phyloP scores from a whole-genome alignment of 2,329 filamentous ascomycete genomes.

The Neofusicoccum ribis region DNA sequence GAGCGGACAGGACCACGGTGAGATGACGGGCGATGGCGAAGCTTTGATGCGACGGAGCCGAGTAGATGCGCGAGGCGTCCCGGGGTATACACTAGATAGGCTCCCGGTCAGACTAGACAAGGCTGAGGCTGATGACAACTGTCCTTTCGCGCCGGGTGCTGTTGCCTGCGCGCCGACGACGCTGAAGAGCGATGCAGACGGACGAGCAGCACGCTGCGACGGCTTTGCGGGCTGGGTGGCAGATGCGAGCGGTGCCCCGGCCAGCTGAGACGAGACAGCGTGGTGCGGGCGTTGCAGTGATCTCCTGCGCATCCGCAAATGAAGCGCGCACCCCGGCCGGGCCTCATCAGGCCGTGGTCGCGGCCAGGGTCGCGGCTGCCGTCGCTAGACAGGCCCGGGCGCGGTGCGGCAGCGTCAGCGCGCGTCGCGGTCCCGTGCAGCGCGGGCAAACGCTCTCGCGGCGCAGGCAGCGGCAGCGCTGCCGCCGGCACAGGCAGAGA shows the following conservation, averaged over 20 bases:
- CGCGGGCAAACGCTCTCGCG: not conserved
- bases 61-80: slow-evolving; percentile 14
- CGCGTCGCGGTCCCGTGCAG: not conserved
- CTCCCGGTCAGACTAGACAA: slow-evolving; percentile 17
- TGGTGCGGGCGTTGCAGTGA: slow-evolving; percentile 2
- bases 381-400: not conserved
- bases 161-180: not conserved
- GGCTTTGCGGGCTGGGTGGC: not conserved
- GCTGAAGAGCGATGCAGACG: not conserved
- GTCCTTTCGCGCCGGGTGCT: not conserved
- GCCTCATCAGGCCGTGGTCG: slow-evolving; percentile 1
- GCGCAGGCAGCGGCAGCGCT: not conserved
- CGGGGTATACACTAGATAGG: slow-evolving; percentile 15
- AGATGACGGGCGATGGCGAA: slow-evolving; percentile 13
- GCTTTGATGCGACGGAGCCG: slow-evolving; percentile 5
- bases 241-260: not conserved
- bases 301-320: slow-evolving; percentile 12
- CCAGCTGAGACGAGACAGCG: not conserved
- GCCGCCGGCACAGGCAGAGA: not conserved
- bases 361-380: slow-evolving; percentile 2
- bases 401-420: not conserved
- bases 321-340: slow-evolving; percentile 1
- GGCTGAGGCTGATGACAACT: slow-evolving; percentile 16
- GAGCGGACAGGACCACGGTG: slow-evolving; percentile 27
- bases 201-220: not conserved